Evolutionary conservation across 2,329 filamentous ascomycete species (phyloP), one percentile per base, ranked within the genome.

Genomic region (Clarireedia sp.): DNA sequence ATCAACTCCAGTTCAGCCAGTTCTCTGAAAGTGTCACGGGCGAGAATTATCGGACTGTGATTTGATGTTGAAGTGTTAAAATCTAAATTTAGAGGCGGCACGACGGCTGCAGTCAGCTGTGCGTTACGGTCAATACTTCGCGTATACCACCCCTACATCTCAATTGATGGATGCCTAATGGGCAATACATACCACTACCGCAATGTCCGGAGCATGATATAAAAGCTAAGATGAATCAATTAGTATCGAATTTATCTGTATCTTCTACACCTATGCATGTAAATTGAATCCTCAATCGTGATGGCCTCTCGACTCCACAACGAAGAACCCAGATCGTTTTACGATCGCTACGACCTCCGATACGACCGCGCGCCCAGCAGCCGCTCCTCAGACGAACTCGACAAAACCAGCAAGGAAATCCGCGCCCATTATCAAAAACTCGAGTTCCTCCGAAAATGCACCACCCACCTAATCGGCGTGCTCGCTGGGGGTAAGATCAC

Each of bases 401-500:
- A 41, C 38, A 7, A 7, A 9, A 8, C 14, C 38, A 41, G 38
- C 38, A n/a, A 17, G 16, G 38, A 41, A n/a, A 8, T 41, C 23
- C 48, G 37, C 8, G 3, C 8, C 17, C 3, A 50, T 5, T 50
- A 50, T 19, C 37, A 50, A 21, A 24, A 1, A 0, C n/a, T 50
- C 14, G n/a, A 50, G 40, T 50, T 50, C n/a, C 24, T 10, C 37
- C 48, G 37, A 17, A 50, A 41, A 50, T 50, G 37, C 33, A 50
- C 10, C n/a, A 40, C 48, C 14, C 36, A 50, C 24, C 40, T 50
- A 16, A 50, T 50, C 24, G 37, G 21, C 4, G 16, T 26, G 3
- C 16, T 50, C 3, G 10, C 23, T 5, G 36, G 48, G 14, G 5
- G 4, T 5, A 40, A 2, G 10, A 45, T 19, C 9, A 21, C 19